Evolutionary conservation across 306 rosid species (phyloP).

Genomic region (Vachellia pachyceras): DNA sequence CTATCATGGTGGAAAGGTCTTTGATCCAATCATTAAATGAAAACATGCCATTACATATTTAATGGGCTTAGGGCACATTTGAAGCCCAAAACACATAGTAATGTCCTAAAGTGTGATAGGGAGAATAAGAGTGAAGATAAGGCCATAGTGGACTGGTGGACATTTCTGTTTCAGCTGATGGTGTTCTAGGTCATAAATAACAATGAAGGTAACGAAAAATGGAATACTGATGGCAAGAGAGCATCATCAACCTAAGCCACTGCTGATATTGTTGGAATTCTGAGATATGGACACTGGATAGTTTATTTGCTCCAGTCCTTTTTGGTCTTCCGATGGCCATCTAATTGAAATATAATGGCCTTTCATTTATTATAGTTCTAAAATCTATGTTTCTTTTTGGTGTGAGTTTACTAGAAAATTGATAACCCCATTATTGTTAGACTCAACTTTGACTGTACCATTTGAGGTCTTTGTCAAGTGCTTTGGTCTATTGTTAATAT

Average conservation of each 20-base stretch:
- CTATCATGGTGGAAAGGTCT: background rate
- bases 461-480: background rate
- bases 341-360: background rate
- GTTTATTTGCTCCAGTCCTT: conserved; percentile 24
- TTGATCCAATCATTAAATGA: background rate
- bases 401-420: background rate
- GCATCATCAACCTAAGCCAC: conserved; percentile 42
- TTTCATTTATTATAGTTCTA: background rate
- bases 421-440: background rate
- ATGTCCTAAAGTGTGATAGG: conserved; percentile 24
- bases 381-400: background rate
- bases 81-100: background rate
- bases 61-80: background rate
- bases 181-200: conserved; percentile 46
- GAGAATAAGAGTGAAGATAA: conserved; percentile 40
- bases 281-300: conserved; percentile 42
- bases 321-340: background rate
- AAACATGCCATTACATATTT: too few species aligned
- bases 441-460: background rate
- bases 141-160: conserved; percentile 48
- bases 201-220: conserved; percentile 49
- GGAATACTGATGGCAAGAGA: conserved; percentile 40
- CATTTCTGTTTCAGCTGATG: conserved; percentile 52
- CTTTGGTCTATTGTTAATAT: background rate
- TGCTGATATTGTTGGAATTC: conserved; percentile 31